Evolutionary conservation across 805 yeast species (phyloP), one percentile per base, ranked within the genome.

Genomic region (Teunomyces panamensis): DNA sequence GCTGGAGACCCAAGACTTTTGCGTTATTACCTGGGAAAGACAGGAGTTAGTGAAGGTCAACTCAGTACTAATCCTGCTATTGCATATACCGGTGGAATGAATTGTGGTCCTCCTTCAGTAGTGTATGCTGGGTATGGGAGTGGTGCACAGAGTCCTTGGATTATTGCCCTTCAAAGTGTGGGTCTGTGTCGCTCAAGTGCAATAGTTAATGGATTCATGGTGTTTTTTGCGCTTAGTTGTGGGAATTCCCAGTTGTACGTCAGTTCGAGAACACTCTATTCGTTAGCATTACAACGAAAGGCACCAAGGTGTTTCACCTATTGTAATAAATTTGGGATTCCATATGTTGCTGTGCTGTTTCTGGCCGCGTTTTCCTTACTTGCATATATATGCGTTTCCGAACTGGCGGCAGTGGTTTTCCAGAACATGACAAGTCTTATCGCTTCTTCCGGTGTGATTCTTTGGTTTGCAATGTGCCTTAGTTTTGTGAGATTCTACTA

Each of bases 1-100:
- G 74, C 88, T 48, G 95, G 92, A 0, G 94, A 87, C 60, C 89
- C 91, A 3, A 68, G 90, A 47, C 66, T 86, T 16, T 64, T 85
- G 44, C 67, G 89, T 46, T 85, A 80, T 57, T 78, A 65, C 49
- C 61, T 58, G 49, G 75, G 75, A 3, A 45, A 49, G 43, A 61
- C 77, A 5, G 68, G 71, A 5, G 63, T 65, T 1, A 33, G 54
- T 1, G 45, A 53, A 5, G 43, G 33, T 17, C 56, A 66, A 2
- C 58, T 63, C 46, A 39, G 50, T 8, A 30, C 48, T 16, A 67
- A 67, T 43, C 56, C 47, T 32, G 76, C 73, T 9, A 55, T 71
- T 9, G 45, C 59, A 11, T 64, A 58, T 42, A 67, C 63, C 16
- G 77, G 76, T 2, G 75, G 75, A 1, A 54, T 47, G 29, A 59